These are phyloP conservation scores for Monosporozyma siamensis DNA, from an alignment of 805 yeast species.

Conservation along the genomic window DNA sequence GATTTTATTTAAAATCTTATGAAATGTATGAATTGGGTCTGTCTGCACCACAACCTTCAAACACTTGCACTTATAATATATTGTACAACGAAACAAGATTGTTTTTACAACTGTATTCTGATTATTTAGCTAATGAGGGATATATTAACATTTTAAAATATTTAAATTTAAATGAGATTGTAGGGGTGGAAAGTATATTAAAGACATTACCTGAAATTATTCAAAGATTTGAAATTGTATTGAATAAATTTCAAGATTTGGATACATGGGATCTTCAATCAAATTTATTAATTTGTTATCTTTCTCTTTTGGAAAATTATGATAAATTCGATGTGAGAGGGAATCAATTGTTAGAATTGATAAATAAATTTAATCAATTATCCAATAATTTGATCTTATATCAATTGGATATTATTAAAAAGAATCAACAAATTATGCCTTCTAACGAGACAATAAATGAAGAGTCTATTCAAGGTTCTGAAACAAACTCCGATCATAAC, in stretches of 20 bases:
- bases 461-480: neutral
- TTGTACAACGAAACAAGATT: constrained; percentile 26
- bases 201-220: constrained; percentile 14
- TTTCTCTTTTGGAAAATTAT: constrained; percentile 18
- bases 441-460: too few relatives aligned
- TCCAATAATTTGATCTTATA: constrained; percentile 11
- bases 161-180: constrained; percentile 21
- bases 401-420: constrained; percentile 16
- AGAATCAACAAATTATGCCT: neutral
- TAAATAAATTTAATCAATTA: constrained; percentile 12
- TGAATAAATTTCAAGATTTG: constrained; percentile 8
- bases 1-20: constrained; percentile 22
- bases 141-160: constrained; percentile 24
- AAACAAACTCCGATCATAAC: constrained; percentile 3
- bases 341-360: constrained; percentile 12
- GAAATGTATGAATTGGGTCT: constrained; percentile 30
- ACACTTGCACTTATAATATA: constrained; percentile 29
- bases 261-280: constrained; percentile 28
- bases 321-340: constrained; percentile 8
- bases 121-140: constrained; percentile 24
- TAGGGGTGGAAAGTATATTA: constrained; percentile 10
- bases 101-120: constrained; percentile 23
- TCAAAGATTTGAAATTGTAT: constrained; percentile 16
- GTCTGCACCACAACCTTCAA: constrained; percentile 12
- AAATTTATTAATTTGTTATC: constrained; percentile 24